These are phyloP conservation scores for Fusarium xylarioides DNA, from an alignment of 2,329 filamentous ascomycete genomes.

Conservation along the genomic window DNA sequence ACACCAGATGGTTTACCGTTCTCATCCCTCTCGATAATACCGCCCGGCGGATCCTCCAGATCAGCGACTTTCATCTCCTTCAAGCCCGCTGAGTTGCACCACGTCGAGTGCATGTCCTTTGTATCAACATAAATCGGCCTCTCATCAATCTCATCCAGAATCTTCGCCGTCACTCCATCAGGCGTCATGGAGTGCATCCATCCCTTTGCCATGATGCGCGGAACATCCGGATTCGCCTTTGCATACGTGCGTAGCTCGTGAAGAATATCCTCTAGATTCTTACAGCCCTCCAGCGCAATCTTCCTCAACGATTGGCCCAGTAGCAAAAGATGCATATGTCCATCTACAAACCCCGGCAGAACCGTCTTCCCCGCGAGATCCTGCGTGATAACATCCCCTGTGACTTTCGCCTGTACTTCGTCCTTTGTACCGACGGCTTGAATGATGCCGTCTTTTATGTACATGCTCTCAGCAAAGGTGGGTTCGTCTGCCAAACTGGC, in stretches of 20 bases:
- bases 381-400: constrained; percentile 13
- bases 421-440: constrained; percentile 46
- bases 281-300: constrained; percentile 58
- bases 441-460: constrained; percentile 48
- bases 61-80: constrained; percentile 58
- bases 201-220: constrained; percentile 61
- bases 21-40: constrained; percentile 60
- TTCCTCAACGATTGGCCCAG: constrained; percentile 64
- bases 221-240: constrained; percentile 55
- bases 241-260: constrained; percentile 57
- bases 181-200: constrained; percentile 65
- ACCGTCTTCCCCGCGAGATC: constrained; percentile 51
- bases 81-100: constrained; percentile 63
- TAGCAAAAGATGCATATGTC: constrained; percentile 65
- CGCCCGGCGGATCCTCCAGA: constrained; percentile 59
- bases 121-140: constrained; percentile 66
- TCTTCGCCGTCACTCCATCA: constrained; percentile 53
- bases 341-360: constrained; percentile 66
- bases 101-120: constrained; percentile 65
- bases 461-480: constrained; percentile 46
- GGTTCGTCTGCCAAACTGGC: constrained; percentile 39
- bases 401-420: constrained; percentile 38
- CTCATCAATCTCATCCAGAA: constrained; percentile 61
- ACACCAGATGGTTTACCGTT: constrained; percentile 60
- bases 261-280: constrained; percentile 59